Conservation (phyloP, 345 rosid genomes). For the Gossypium anomalum region DNA sequence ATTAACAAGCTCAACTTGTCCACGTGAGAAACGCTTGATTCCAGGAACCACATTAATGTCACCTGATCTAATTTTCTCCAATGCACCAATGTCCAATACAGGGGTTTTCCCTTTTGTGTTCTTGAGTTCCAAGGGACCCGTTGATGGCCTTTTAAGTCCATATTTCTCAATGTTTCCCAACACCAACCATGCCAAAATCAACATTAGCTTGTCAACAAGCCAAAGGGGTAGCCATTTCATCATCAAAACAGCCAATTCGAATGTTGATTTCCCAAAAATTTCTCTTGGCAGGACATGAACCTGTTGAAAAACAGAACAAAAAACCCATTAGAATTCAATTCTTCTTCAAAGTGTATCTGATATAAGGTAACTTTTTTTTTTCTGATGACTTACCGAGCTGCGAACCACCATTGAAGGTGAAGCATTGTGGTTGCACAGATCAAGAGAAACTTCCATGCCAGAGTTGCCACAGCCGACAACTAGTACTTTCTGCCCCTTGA, state of each 20-base stretch:
- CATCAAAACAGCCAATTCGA: slow-evolving; percentile 50
- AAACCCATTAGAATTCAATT: slow-evolving; percentile 14
- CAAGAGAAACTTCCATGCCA: slow-evolving; percentile 94
- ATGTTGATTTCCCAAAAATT: slow-evolving; percentile 72
- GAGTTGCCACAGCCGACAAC: slow-evolving; percentile 97
- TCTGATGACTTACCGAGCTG: slow-evolving; percentile 69
- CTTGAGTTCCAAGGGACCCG: slow-evolving; percentile 68
- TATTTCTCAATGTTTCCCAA: slow-evolving; percentile 56
- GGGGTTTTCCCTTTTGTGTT: slow-evolving; percentile 72
- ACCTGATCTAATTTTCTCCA: slow-evolving; percentile 64
- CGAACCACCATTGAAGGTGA: slow-evolving; percentile 77
- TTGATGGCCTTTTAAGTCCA: slow-evolving; percentile 65
- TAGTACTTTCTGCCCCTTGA: slow-evolving; percentile 55
- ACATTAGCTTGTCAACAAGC: slow-evolving; percentile 65
- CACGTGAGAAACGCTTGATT: slow-evolving; percentile 50
- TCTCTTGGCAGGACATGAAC: slow-evolving; percentile 89
- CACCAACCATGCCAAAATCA: slow-evolving; percentile 48
- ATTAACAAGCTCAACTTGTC: slow-evolving; percentile 59
- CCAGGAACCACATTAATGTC: slow-evolving; percentile 70
- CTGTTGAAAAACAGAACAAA: slow-evolving; percentile 29
- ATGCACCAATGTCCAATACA: slow-evolving; percentile 76
- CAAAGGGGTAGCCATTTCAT: slow-evolving; percentile 72
- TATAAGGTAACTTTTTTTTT: slow-evolving; percentile 11
- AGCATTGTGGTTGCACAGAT: slow-evolving; percentile 70
- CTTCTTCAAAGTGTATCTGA: not conserved